phyloP scores from a whole-genome alignment of 345 rosid species.

The Mangifera indica region DNA sequence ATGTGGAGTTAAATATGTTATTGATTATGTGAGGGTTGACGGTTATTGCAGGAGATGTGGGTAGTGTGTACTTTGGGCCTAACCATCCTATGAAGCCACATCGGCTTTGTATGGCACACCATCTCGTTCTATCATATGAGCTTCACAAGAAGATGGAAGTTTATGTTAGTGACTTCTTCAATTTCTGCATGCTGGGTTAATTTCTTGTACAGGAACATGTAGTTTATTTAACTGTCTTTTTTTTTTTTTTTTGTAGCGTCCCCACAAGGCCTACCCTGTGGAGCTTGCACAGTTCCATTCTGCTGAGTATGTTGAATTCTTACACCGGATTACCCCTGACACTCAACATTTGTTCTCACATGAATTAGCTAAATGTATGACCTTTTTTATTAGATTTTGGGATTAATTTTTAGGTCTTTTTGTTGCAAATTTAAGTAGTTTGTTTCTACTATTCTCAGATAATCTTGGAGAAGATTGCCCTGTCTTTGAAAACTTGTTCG shows the following conservation, averaged over 20 bases:
- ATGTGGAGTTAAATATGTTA: neutral
- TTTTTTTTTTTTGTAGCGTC: constrained; percentile 59
- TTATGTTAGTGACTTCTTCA: constrained; percentile 52
- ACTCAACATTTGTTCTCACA: constrained; percentile 57
- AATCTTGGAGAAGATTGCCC: constrained; percentile 98
- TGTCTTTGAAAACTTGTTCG: constrained; percentile 89
- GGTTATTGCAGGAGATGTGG: constrained; percentile 77
- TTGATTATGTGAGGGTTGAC: neutral
- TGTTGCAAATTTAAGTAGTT: constrained; percentile 11
- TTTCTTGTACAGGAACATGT: neutral
- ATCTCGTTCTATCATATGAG: constrained; percentile 89
- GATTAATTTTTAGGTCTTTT: neutral
- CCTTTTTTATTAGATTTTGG: neutral
- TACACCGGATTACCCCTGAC: constrained; percentile 80
- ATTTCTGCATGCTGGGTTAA: neutral
- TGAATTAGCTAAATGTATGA: constrained; percentile 71
- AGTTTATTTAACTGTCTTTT: neutral
- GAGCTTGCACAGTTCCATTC: constrained; percentile 99
- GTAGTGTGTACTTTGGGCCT: constrained; percentile 89
- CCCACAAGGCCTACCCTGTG: constrained; percentile 94
- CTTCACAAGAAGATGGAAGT: constrained; percentile 96
- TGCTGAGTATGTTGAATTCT: constrained; percentile 85
- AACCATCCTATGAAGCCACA: constrained; percentile 99
- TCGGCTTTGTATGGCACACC: constrained; percentile 97
- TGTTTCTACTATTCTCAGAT: constrained; percentile 42